A percentile compares a stretch with the other conserved stretches of the same genome.
These are phyloP conservation scores for Biscogniauxia mediterranea DNA, from an alignment of 2,329 filamentous ascomycete species.

Conservation along the genomic window DNA sequence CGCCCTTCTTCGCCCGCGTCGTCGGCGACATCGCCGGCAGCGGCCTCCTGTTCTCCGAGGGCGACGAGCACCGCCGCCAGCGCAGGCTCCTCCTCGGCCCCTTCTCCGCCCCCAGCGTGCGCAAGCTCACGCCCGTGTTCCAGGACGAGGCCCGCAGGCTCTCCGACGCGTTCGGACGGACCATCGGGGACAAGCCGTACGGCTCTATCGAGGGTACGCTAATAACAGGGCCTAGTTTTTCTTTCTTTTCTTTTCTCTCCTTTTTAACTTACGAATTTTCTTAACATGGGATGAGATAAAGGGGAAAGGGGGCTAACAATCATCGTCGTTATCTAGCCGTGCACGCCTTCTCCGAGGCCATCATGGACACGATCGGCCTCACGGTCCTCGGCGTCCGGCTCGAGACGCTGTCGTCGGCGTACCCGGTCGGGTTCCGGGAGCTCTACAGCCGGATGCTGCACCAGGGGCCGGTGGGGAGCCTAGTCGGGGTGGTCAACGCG, in stretches of 20 bases:
- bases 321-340: conserved; percentile 9
- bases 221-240: background rate
- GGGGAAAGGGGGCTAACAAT: too few species aligned
- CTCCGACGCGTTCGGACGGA: conserved; percentile 28
- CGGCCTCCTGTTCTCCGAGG: conserved; percentile 39
- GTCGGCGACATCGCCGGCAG: conserved; percentile 36
- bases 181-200: conserved; percentile 20
- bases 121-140: conserved; percentile 38
- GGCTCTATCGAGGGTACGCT: conserved; percentile 29
- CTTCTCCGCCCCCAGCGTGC: conserved; percentile 37
- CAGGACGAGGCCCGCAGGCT: conserved; percentile 33
- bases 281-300: too few species aligned
- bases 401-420: conserved; percentile 24
- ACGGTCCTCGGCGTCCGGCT: conserved; percentile 36
- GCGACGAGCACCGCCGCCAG: conserved; percentile 34
- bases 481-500: conserved; percentile 34
- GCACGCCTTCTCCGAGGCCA: conserved; percentile 30
- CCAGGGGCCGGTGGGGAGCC: conserved; percentile 24
- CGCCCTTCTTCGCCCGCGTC: conserved; percentile 32
- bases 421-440: conserved; percentile 26
- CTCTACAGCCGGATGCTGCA: conserved; percentile 34
- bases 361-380: conserved; percentile 36
- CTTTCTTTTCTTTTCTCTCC: background rate
- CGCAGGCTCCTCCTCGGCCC: conserved; percentile 34
- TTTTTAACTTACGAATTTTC: too few species aligned